Evolutionary conservation across 164 flowering plant genomes (phyloP).

Genomic region (Kingdonia uniflora): DNA sequence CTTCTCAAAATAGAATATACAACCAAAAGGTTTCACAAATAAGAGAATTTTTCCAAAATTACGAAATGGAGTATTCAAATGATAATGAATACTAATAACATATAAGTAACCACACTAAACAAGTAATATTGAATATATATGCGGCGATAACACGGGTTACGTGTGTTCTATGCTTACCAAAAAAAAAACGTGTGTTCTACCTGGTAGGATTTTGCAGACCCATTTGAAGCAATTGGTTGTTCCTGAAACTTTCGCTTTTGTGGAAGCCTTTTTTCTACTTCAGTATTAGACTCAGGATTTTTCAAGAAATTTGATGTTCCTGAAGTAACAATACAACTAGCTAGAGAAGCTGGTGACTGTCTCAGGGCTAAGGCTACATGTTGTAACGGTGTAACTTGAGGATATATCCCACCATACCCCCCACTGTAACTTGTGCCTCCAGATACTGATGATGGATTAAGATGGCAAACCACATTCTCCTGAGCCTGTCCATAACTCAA

Average conservation of each 20-base stretch:
- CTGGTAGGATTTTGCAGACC: constrained; percentile 36
- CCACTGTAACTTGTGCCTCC: constrained; percentile 78
- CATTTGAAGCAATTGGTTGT: constrained; percentile 41
- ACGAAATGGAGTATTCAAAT: no score
- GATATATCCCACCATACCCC: constrained; percentile 96
- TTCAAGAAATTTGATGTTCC: constrained; percentile 20
- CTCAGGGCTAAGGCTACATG: constrained; percentile 91
- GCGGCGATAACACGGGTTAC: no score
- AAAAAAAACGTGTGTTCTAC: constrained; percentile 26
- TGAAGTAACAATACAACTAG: constrained; percentile 26
- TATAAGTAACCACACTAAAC: no score
- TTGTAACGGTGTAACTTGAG: constrained; percentile 92
- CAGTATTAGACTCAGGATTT: constrained; percentile 17
- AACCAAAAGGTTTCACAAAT: no score
- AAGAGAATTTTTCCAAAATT: no score
- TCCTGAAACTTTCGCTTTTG: constrained; percentile 93
- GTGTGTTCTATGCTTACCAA: constrained; percentile 24
- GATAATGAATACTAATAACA: no score
- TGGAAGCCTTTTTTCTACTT: constrained; percentile 37
- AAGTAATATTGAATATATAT: no score
- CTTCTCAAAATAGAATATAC: no score
- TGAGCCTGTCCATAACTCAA: constrained; percentile 23
- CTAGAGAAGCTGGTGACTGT: constrained; percentile 39
- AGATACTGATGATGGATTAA: constrained; percentile 30
- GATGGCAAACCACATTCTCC: constrained; percentile 22